Base-by-base conservation (phyloP, 306 rosid species). In the Castanea mollissima region DNA sequence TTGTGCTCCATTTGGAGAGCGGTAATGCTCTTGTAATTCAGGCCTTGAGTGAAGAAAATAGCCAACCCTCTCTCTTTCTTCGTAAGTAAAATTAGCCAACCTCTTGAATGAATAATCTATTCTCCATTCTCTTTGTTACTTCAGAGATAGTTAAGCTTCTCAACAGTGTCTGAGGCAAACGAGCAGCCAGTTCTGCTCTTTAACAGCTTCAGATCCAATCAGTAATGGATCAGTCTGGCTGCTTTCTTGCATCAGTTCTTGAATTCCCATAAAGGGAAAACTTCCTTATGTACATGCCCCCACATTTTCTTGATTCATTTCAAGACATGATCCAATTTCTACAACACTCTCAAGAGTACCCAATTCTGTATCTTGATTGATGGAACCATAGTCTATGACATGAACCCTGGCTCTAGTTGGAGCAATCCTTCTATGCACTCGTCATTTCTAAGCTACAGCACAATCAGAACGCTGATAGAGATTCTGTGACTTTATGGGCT, bases 191-290 rank as follows among this genome's bases (percentile, higher is more conserved):
- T 91, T 89, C 57, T 83, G 88, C 44, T 87, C 83, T 83, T 89
- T 90, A 80, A 89, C 87, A 59, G 93, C 96, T 83, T 91, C 91
- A 76, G 96, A 92, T 74, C 88, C 93, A 59, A 80, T 79, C 78
- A 89, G 55, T 73, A 91, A 78, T 21, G 89, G 90, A 87, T 91
- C 91, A 52, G 55, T 82, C 71, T 87, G 75, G 62, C 93, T 83
- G 8, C 79, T 84, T 55, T 88, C 91, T 79, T 89, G 88, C 92
- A 86, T 91, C 74, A 87, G 65, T 76, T 86, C 91, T 87, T 91
- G 92, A 77, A 88, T 82, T 71, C 76, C 82, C 78, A 81, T 77
- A 76, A 13, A 55, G 46, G 46, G 46, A 23, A 82, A 75, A 54
- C 75, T 81, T 0, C 55, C 60, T 71, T 84, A 80, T 7, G 13